These are phyloP conservation scores for Sarocladiaceae sp. DNA, from an alignment of 2,329 filamentous ascomycete species.

Conservation along the genomic window DNA sequence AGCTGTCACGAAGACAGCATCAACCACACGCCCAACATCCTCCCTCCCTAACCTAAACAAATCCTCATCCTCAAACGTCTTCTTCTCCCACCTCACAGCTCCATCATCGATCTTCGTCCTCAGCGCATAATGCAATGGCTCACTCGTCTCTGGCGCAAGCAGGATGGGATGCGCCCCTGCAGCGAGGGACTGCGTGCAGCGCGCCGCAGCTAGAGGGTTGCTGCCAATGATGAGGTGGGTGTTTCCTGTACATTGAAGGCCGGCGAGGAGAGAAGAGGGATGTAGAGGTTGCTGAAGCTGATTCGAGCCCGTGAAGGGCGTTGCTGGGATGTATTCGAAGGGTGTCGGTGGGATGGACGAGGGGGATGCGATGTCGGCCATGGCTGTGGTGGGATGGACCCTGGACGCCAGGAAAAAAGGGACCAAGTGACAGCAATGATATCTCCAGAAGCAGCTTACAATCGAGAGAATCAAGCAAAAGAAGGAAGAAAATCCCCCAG, in stretches of 20 bases:
- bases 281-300: slow-evolving; percentile 5
- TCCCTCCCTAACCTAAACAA: slow-evolving; percentile 70
- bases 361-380: slow-evolving; percentile 10
- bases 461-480: slow-evolving; percentile 5
- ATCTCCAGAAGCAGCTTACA: background rate
- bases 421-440: background rate
- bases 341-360: slow-evolving; percentile 2
- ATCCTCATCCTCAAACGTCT: slow-evolving; percentile 63
- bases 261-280: slow-evolving; percentile 56
- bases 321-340: slow-evolving; percentile 1
- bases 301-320: slow-evolving; percentile 4
- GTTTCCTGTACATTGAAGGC: slow-evolving; percentile 62
- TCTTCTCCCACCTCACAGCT: slow-evolving; percentile 58
- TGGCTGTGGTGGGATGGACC: slow-evolving; percentile 8
- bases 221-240: slow-evolving; percentile 82
- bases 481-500: slow-evolving; percentile 13
- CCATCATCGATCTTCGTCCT: slow-evolving; percentile 60
- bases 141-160: slow-evolving; percentile 58
- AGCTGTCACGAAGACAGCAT: slow-evolving; percentile 83
- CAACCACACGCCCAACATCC: slow-evolving; percentile 72
- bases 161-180: slow-evolving; percentile 78
- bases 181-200: slow-evolving; percentile 72
- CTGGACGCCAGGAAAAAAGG: slow-evolving; percentile 9
- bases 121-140: slow-evolving; percentile 47
- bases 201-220: slow-evolving; percentile 78